phyloP scores from a whole-genome alignment of 192 early-diverging fungal species.

The Diversispora eburnea region DNA sequence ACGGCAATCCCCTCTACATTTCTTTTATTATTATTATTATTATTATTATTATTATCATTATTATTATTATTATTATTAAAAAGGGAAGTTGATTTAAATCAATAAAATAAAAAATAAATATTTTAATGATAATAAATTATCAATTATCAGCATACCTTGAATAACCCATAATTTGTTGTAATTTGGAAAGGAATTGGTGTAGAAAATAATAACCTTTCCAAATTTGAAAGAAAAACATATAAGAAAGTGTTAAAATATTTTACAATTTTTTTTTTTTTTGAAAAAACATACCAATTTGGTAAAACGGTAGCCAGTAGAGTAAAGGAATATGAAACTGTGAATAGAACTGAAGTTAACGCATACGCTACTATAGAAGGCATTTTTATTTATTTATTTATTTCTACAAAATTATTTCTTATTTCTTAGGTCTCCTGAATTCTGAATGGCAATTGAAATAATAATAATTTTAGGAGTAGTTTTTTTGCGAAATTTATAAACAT shows the following conservation, averaged over 20 bases:
- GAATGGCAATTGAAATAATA: too few relatives aligned
- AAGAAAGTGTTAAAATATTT: neutral
- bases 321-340: slow-evolving; percentile 6
- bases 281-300: slow-evolving; percentile 7
- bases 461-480: too few relatives aligned
- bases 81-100: neutral
- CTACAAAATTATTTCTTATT: too few relatives aligned
- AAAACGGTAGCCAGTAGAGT: neutral
- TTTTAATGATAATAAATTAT: neutral
- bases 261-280: neutral
- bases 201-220: neutral
- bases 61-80: too few relatives aligned
- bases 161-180: neutral
- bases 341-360: neutral
- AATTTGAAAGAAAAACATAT: neutral
- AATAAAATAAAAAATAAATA: too few relatives aligned
- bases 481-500: too few relatives aligned
- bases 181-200: neutral
- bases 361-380: slow-evolving; percentile 7
- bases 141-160: neutral
- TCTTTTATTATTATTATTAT: too few relatives aligned
- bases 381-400: neutral
- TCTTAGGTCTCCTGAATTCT: too few relatives aligned
- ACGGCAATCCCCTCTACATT: neutral
- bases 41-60: too few relatives aligned